phyloP scores from a whole-genome alignment of 1,284 basidiomycete species.

The Bondarzewia mesenterica region DNA sequence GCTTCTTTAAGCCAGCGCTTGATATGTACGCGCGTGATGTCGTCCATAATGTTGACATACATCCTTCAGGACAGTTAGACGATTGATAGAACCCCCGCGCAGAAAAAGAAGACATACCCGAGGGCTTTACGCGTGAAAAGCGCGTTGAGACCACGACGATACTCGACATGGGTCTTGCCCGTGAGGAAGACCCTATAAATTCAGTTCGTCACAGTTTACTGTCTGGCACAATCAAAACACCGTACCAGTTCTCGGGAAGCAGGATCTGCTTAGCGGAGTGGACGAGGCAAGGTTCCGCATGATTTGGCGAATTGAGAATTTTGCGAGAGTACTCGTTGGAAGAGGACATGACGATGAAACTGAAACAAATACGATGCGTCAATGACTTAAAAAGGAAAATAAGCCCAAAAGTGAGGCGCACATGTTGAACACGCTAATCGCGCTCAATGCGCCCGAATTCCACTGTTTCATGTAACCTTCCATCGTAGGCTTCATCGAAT shows the following conservation, averaged over 20 bases:
- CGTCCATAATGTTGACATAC: constrained; percentile 85
- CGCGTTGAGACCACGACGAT: constrained; percentile 85
- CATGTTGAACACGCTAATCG: constrained; percentile 95
- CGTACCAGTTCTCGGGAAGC: constrained; percentile 84
- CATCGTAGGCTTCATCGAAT: constrained; percentile 83
- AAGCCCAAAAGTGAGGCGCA: constrained; percentile 21
- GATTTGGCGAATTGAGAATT: constrained; percentile 85
- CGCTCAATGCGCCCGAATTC: constrained; percentile 79
- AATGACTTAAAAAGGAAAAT: constrained; percentile 3
- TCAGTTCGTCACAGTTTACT: background rate
- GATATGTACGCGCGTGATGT: constrained; percentile 76
- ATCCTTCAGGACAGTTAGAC: constrained; percentile 45
- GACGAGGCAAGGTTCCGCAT: constrained; percentile 91
- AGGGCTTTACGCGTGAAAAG: constrained; percentile 94
- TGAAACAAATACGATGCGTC: constrained; percentile 22
- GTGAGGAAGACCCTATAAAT: constrained; percentile 85
- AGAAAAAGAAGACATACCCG: constrained; percentile 42
- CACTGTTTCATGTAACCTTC: constrained; percentile 87
- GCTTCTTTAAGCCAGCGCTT: constrained; percentile 60
- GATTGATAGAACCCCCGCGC: no score
- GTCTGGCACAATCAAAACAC: background rate
- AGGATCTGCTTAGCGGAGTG: constrained; percentile 89
- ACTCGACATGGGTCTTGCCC: constrained; percentile 91
- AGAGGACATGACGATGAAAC: constrained; percentile 95
- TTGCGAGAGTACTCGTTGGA: constrained; percentile 87